phyloP scores from a whole-genome alignment of 768 basidiomycete genomes.

The Kwoniella sp. region DNA sequence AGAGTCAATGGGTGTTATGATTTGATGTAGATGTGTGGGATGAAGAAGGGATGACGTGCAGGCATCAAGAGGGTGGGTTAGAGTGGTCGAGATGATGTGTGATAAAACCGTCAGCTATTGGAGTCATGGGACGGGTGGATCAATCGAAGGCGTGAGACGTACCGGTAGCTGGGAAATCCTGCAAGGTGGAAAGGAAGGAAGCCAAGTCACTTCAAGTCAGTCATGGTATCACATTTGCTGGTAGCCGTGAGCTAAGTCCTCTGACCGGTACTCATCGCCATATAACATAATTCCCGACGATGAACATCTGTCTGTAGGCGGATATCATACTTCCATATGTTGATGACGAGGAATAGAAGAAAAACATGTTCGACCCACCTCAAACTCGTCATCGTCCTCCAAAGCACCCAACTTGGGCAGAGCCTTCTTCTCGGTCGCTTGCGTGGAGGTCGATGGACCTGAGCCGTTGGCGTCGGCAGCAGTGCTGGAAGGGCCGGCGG shows the following conservation, averaged over 20 bases:
- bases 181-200: not conserved
- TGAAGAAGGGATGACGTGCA: not conserved
- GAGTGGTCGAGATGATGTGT: not conserved
- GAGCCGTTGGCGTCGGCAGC: not conserved
- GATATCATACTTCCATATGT: no score
- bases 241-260: no score
- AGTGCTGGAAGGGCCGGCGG: slow-evolving; percentile 21
- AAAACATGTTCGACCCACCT: slow-evolving; percentile 52
- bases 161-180: slow-evolving; percentile 88
- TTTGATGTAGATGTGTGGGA: not conserved
- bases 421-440: slow-evolving; percentile 41
- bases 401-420: slow-evolving; percentile 80
- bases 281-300: no score
- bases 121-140: not conserved
- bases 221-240: no score
- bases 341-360: not conserved
- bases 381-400: slow-evolving; percentile 97
- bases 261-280: no score
- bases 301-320: not conserved
- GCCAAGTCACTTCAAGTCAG: not conserved
- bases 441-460: not conserved
- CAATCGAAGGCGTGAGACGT: no score
- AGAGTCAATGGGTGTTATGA: not conserved
- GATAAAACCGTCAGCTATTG: not conserved
- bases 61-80: not conserved